phyloP scores from a whole-genome alignment of 306 rosid genomes.

The Castanea crenata region DNA sequence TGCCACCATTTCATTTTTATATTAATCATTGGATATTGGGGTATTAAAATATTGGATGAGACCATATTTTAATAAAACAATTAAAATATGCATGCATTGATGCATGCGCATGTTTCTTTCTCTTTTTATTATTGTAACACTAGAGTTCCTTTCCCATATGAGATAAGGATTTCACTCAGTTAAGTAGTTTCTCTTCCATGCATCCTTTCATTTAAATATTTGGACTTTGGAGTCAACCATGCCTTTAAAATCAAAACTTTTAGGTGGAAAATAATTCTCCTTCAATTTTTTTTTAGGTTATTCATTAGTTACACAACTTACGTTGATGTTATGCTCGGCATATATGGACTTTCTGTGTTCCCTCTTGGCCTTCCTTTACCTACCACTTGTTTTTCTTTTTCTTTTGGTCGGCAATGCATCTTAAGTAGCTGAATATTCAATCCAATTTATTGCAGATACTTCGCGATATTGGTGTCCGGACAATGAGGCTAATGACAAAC shows the following conservation, averaged over 20 bases:
- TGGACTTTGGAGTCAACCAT: not conserved
- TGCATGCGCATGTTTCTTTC: not conserved
- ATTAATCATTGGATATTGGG: not conserved
- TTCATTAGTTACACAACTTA: not conserved
- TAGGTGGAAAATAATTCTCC: not conserved
- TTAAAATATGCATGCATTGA: not conserved
- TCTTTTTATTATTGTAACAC: not conserved
- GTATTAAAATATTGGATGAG: not conserved
- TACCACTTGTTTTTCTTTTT: not conserved
- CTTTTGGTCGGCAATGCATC: not conserved
- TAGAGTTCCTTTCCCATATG: not conserved
- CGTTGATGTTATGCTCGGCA: not conserved
- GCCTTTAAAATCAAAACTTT: not conserved
- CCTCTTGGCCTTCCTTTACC: not conserved
- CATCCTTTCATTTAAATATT: not conserved
- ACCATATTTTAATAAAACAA: not conserved
- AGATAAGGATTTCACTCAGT: not conserved
- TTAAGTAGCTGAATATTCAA: not conserved
- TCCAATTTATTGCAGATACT: constrained; percentile 36
- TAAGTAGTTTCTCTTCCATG: not conserved
- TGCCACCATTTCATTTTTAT: not conserved
- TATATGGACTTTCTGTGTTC: not conserved
- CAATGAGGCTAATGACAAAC: constrained; percentile 48
- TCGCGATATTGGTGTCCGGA: constrained; percentile 41
- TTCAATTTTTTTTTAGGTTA: not conserved